Conservation (phyloP, 208 protist genomes). For the Phytomonas sp. region DNA sequence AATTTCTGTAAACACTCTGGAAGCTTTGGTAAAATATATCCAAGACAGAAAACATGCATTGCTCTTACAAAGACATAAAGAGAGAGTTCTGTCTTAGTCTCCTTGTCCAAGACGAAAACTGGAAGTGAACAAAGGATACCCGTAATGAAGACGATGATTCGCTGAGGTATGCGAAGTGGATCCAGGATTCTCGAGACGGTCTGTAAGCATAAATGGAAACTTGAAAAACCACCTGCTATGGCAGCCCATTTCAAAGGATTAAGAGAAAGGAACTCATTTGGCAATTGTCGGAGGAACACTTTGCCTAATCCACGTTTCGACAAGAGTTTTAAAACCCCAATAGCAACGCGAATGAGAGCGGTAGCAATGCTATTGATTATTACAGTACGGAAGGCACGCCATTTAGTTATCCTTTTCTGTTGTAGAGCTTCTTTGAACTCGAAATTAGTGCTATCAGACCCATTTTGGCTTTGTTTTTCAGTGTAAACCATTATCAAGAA, state of each 20-base stretch:
- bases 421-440: constrained; percentile 10
- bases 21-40: constrained; percentile 50
- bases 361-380: constrained; percentile 65
- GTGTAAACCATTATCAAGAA: constrained; percentile 1
- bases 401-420: constrained; percentile 24
- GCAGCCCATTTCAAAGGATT: constrained; percentile 73
- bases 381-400: constrained; percentile 39
- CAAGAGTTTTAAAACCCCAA: constrained; percentile 61
- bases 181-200: constrained; percentile 21
- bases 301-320: constrained; percentile 34
- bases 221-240: constrained; percentile 60
- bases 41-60: constrained; percentile 47
- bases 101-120: constrained; percentile 62
- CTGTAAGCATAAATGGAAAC: constrained; percentile 56
- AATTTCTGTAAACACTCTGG: constrained; percentile 44
- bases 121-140: constrained; percentile 64
- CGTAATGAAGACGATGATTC: constrained; percentile 32
- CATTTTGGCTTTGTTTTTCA: neutral
- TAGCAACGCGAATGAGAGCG: constrained; percentile 37
- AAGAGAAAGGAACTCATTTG: constrained; percentile 60
- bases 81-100: constrained; percentile 63
- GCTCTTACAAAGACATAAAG: constrained; percentile 73
- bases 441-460: neutral
- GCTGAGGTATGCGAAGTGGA: constrained; percentile 26
- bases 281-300: constrained; percentile 23